Percentiles rank a stretch among this genome's conserved stretches.
These are phyloP conservation scores for Vicia villosa DNA, from an alignment of 306 rosid genomes.

Conservation along the genomic window DNA sequence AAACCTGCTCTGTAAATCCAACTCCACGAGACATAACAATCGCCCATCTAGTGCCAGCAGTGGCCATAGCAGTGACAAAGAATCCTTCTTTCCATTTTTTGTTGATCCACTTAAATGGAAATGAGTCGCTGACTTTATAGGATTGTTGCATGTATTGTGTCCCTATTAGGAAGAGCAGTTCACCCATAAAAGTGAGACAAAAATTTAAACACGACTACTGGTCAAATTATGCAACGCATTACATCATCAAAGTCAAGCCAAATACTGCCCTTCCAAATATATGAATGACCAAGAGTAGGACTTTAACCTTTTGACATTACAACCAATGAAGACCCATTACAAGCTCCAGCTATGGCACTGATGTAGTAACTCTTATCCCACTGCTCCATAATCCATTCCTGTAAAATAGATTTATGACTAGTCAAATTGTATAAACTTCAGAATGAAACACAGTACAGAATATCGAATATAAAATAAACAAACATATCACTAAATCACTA, in stretches of 20 bases:
- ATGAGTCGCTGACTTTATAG: conserved; percentile 91
- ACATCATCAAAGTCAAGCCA: conserved; percentile 18
- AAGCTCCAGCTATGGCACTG: conserved; percentile 83
- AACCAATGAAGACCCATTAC: conserved; percentile 78
- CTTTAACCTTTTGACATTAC: conserved; percentile 89
- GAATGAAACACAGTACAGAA: conserved; percentile 10
- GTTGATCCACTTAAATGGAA: conserved; percentile 94
- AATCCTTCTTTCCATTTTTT: conserved; percentile 96
- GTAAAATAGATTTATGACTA: conserved; percentile 43
- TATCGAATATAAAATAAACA: background rate
- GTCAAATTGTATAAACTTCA: conserved; percentile 48
- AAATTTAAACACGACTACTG: background rate
- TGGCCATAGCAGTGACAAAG: conserved; percentile 84
- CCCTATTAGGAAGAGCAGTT: conserved; percentile 50
- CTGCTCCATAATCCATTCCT: conserved; percentile 97
- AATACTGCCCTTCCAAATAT: background rate
- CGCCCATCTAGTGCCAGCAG: conserved; percentile 86
- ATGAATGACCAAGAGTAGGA: background rate
- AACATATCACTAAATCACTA: background rate
- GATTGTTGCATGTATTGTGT: conserved; percentile 84
- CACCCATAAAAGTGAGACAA: conserved; percentile 13
- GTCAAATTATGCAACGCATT: background rate
- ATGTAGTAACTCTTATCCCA: conserved; percentile 89
- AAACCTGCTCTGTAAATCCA: conserved; percentile 76
- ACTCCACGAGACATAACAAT: conserved; percentile 95